Percentiles rank a stretch among this genome's conserved stretches.
Conservation (phyloP, 164 flowering plant species). For the Kalanchoe fedtschenkoi region DNA sequence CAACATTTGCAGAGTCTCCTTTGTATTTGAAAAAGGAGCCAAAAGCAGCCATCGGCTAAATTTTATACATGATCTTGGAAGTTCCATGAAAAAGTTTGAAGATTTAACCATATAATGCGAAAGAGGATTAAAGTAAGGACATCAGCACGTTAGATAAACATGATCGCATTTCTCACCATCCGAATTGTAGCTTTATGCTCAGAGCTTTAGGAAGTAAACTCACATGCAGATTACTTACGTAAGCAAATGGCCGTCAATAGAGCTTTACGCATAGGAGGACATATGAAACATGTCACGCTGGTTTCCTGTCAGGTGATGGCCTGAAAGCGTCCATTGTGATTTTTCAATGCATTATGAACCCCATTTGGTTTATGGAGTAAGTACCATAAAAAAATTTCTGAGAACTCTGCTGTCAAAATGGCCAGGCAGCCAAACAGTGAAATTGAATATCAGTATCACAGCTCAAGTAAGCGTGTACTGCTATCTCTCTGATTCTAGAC, state of each 20-base stretch:
- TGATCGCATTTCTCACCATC: background rate
- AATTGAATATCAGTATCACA: no score
- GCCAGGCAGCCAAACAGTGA: background rate
- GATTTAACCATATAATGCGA: background rate
- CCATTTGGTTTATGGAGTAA: background rate
- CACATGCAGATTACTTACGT: background rate
- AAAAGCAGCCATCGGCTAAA: background rate
- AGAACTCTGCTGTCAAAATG: background rate
- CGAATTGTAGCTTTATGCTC: background rate
- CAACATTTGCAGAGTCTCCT: background rate
- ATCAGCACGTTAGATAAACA: background rate
- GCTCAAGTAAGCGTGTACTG: background rate
- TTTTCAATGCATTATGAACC: background rate
- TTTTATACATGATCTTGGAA: background rate
- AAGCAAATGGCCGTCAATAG: background rate
- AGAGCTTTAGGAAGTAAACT: background rate
- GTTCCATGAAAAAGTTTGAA: background rate
- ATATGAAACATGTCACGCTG: background rate
- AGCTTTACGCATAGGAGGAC: background rate
- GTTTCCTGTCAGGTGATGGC: background rate
- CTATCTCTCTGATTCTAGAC: no score
- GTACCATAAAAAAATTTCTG: background rate
- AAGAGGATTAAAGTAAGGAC: background rate
- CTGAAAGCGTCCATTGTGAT: background rate
- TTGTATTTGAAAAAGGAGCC: background rate